Base-by-base conservation (phyloP, 108 stramenopile species). In the Phaeodactylum tricornutum region DNA sequence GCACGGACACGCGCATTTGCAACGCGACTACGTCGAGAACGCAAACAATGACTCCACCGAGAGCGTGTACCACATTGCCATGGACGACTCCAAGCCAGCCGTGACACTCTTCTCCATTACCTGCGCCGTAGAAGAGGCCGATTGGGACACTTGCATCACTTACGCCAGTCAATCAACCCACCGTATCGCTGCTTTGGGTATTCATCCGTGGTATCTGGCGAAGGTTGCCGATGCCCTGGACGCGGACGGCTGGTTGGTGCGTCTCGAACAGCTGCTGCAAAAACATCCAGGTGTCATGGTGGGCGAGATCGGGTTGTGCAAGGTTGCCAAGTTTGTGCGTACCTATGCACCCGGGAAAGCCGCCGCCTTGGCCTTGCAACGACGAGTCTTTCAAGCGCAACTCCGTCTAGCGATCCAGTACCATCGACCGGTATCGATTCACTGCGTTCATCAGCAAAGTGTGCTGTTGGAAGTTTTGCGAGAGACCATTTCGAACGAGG, bases 151-250 rank as follows among this genome's bases (percentile, higher is more conserved):
- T n/a, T 66, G 81, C 22, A 52, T 87, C 23, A 36, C 64, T 17
- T 73, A 81, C 21, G 76, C 86, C 22, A 55, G 74, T 3, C 55
- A 57, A 44, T 77, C 71, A 16, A 26, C 43, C 9, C 48, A 35
- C 17, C 53, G 40, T 1, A 28, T 19, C 12, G 49, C 34, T 4
- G 37, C 33, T 1, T 46, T 87, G 27, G 81, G 81, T 22, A 47
- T 87, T n/a, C 86, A 87, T 63, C 86, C 86, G 1, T 87, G 86
- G 86, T 81, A 87, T 56, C 60, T 83, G 36, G 52, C 20, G 14
- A 69, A 74, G 30, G 40, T 74, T 14, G 16, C 31, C 12, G 24
- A 28, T n/a, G 37, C 2, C 8, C 29, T 67, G 19, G 15, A 24
- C 16, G 39, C 65, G 19, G 44, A 50, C 43, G 40, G 22, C n/a